Percentiles rank a stretch among this genome's conserved stretches.
These are phyloP conservation scores for Fragilaria crotonensis DNA, from an alignment of 108 stramenopile genomes.

Conservation along the genomic window DNA sequence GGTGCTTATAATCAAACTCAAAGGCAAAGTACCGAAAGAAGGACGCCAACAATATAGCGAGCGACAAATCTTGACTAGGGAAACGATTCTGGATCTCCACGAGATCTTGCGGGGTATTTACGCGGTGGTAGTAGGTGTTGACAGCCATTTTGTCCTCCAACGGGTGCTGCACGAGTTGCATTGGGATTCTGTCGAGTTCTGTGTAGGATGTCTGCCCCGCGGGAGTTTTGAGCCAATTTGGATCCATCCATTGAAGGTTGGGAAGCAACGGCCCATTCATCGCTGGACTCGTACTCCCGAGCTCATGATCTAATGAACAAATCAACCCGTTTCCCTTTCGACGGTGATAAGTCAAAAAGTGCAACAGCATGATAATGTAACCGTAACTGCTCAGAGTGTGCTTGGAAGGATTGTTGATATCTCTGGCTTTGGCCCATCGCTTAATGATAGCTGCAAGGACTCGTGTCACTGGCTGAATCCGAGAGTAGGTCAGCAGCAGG, in stretches of 20 bases:
- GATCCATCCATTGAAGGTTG: slow-evolving; percentile 90
- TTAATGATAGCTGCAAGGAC: slow-evolving; percentile 92
- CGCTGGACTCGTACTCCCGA: slow-evolving; percentile 4
- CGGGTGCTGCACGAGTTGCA: slow-evolving; percentile 59
- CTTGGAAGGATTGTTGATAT: slow-evolving; percentile 91
- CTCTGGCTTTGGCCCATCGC: slow-evolving; percentile 90
- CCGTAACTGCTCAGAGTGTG: slow-evolving; percentile 97
- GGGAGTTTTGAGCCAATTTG: slow-evolving; percentile 51
- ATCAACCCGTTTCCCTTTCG: slow-evolving; percentile 49
- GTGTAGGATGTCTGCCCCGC: slow-evolving; percentile 39
- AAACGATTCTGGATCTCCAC: slow-evolving; percentile 41
- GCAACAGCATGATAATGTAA: slow-evolving; percentile 90
- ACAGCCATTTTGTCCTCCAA: slow-evolving; percentile 49
- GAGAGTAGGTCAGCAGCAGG: slow-evolving; percentile 80
- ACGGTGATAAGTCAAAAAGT: slow-evolving; percentile 85
- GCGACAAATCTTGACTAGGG: slow-evolving; percentile 48
- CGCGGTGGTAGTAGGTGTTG: slow-evolving; percentile 77
- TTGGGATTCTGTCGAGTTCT: slow-evolving; percentile 40
- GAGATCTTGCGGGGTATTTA: slow-evolving; percentile 20
- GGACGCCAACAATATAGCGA: slow-evolving; percentile 80
- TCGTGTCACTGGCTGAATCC: slow-evolving; percentile 69
- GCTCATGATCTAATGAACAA: slow-evolving; percentile 4
- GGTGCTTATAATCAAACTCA: slow-evolving; percentile 84
- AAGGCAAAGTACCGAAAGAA: slow-evolving; percentile 91
- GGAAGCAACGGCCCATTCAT: slow-evolving; percentile 74